These are phyloP conservation scores for Rhynchospora pubera DNA, from an alignment of 176 grass and related monocot species.

Conservation along the genomic window DNA sequence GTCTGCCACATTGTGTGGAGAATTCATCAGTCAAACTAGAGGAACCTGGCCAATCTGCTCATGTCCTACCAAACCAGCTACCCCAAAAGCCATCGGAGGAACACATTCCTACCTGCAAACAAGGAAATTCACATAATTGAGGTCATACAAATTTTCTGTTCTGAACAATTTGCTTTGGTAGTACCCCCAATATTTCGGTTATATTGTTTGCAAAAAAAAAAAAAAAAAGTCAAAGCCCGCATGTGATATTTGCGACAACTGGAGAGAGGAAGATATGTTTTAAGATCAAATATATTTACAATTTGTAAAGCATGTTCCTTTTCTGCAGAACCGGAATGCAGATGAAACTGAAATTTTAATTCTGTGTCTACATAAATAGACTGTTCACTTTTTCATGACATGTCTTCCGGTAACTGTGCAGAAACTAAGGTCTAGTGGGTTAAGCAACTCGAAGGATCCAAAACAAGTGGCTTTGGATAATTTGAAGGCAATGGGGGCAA, in stretches of 20 bases:
- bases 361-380: background rate
- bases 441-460: constrained; percentile 47
- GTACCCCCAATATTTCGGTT: background rate
- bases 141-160: background rate
- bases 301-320: background rate
- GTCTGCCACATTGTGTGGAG: background rate
- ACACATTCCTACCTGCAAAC: background rate
- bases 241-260: background rate
- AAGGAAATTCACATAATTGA: background rate
- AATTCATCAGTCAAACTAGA: background rate
- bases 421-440: constrained; percentile 56
- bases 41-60: background rate
- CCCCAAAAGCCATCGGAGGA: background rate
- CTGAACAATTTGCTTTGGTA: background rate
- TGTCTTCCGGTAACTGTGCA: constrained; percentile 14
- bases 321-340: background rate
- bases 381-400: background rate
- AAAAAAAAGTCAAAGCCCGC: background rate
- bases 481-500: constrained; percentile 42
- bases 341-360: background rate
- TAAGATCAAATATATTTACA: background rate
- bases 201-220: background rate
- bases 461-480: constrained; percentile 63
- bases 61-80: background rate
- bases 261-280: background rate